Evolutionary conservation across 768 basidiomycete genomes (phyloP).

Genomic region (Mycena sanguinolenta): DNA sequence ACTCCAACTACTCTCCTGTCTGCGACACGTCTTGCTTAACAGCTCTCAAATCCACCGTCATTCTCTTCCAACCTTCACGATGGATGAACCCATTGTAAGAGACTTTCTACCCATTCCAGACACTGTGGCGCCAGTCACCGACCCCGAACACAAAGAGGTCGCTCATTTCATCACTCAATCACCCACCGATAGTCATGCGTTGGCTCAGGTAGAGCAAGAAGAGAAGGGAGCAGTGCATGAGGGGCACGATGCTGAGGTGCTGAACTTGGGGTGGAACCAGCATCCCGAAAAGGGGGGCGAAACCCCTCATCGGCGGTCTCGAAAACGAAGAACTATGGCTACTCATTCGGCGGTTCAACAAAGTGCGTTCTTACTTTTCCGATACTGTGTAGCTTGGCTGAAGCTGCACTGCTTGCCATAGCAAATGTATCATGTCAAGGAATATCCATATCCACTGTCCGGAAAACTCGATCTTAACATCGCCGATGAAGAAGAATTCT

Average conservation of each 20-base stretch:
- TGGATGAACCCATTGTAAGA: constrained; percentile 23
- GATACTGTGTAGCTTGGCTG: constrained; percentile 11
- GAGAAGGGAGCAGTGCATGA: constrained; percentile 22
- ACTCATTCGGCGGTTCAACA: constrained; percentile 56
- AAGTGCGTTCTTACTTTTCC: constrained; percentile 43
- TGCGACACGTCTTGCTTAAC: constrained; percentile 5
- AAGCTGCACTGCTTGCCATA: constrained; percentile 32
- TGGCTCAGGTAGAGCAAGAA: constrained; percentile 22
- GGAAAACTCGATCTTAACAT: constrained; percentile 55
- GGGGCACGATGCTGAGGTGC: constrained; percentile 19
- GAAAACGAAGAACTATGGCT: constrained; percentile 55
- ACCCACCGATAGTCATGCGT: constrained; percentile 28
- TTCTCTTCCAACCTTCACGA: constrained; percentile 17
- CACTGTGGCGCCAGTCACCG: constrained; percentile 26
- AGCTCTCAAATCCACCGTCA: constrained; percentile 12
- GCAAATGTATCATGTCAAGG: constrained; percentile 56
- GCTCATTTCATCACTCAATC: constrained; percentile 26
- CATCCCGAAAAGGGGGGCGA: constrained; percentile 38
- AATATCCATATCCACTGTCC: constrained; percentile 43
- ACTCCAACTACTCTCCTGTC: constrained; percentile 7
- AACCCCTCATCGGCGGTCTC: constrained; percentile 49
- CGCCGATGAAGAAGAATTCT: constrained; percentile 54
- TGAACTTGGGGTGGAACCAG: constrained; percentile 29
- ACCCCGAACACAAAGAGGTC: constrained; percentile 25
- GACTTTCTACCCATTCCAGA: constrained; percentile 29